Evolutionary conservation across 1,284 basidiomycete species (phyloP).

Genomic region (Wolfiporia cocos): DNA sequence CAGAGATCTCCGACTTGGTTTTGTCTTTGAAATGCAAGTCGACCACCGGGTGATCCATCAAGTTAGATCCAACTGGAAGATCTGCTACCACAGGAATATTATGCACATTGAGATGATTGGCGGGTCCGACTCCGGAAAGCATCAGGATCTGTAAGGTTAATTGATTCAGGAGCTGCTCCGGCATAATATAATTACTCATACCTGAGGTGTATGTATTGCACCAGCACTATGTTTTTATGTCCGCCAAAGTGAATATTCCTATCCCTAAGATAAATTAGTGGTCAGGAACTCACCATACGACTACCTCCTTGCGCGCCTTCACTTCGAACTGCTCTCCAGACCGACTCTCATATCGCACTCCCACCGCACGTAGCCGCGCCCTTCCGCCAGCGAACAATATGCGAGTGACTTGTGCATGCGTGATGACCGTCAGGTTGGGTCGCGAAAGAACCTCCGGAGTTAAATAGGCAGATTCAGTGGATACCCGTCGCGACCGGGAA

Average conservation of each 20-base stretch:
- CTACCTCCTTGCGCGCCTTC: constrained; percentile 49
- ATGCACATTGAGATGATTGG: constrained; percentile 41
- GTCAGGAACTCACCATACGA: constrained; percentile 52
- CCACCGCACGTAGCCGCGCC: constrained; percentile 40
- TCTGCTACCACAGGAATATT: constrained; percentile 46
- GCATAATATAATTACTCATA: constrained; percentile 16
- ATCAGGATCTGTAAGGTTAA: constrained; percentile 47
- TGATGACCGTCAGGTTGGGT: constrained; percentile 54
- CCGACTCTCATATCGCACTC: constrained; percentile 49
- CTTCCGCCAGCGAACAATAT: constrained; percentile 47
- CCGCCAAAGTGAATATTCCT: background rate
- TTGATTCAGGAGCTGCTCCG: background rate
- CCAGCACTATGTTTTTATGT: constrained; percentile 41
- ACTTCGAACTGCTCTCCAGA: constrained; percentile 34
- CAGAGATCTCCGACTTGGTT: constrained; percentile 19
- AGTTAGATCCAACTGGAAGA: constrained; percentile 52
- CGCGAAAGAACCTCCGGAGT: constrained; percentile 54
- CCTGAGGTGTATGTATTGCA: constrained; percentile 57
- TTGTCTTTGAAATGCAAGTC: constrained; percentile 47
- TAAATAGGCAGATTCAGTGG: constrained; percentile 60
- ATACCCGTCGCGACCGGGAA: constrained; percentile 42
- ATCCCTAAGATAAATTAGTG: too few species aligned
- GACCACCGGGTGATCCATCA: constrained; percentile 52
- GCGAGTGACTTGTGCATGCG: constrained; percentile 45
- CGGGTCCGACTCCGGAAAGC: constrained; percentile 64